Evolutionary conservation across 768 basidiomycete genomes (phyloP).

Genomic region (Tricholoma furcatifolium): DNA sequence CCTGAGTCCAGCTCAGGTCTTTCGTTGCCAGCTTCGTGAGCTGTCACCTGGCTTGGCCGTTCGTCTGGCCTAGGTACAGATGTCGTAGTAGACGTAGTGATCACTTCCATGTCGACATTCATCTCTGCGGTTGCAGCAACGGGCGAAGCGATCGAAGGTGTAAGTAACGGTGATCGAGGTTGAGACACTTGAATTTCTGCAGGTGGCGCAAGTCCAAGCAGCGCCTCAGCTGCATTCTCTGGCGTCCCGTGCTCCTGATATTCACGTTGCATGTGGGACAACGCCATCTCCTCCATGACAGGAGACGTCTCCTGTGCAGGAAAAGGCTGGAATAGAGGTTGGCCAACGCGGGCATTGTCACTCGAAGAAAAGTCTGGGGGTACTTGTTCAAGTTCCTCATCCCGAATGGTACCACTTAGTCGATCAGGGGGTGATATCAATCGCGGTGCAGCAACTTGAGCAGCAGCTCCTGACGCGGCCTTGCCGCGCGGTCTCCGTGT

Average conservation of each 20-base stretch:
- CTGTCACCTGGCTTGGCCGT: neutral
- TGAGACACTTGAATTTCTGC: conserved; percentile 4
- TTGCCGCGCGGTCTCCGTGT: conserved; percentile 17
- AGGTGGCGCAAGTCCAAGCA: conserved; percentile 8
- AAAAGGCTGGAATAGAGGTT: too few relatives aligned
- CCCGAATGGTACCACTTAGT: neutral
- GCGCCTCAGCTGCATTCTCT: neutral
- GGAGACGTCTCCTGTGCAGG: too few relatives aligned
- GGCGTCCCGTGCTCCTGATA: neutral
- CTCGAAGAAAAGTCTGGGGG: too few relatives aligned
- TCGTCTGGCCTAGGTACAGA: neutral
- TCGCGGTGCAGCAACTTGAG: conserved; percentile 10
- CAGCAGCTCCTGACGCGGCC: neutral
- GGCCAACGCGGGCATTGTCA: too few relatives aligned
- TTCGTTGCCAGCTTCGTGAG: neutral
- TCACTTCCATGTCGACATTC: conserved; percentile 11
- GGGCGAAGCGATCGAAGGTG: too few relatives aligned
- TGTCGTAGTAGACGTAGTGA: conserved; percentile 9
- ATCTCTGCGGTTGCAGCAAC: neutral
- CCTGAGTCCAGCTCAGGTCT: neutral
- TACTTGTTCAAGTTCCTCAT: too few relatives aligned
- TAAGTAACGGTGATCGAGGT: neutral
- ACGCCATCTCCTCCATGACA: neutral
- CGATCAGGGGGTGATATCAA: conserved; percentile 25
- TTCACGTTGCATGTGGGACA: neutral